Evolutionary conservation across 1,284 basidiomycete species (phyloP), one percentile per base, ranked within the genome.

Genomic region (Tylopilus orsonianus): DNA sequence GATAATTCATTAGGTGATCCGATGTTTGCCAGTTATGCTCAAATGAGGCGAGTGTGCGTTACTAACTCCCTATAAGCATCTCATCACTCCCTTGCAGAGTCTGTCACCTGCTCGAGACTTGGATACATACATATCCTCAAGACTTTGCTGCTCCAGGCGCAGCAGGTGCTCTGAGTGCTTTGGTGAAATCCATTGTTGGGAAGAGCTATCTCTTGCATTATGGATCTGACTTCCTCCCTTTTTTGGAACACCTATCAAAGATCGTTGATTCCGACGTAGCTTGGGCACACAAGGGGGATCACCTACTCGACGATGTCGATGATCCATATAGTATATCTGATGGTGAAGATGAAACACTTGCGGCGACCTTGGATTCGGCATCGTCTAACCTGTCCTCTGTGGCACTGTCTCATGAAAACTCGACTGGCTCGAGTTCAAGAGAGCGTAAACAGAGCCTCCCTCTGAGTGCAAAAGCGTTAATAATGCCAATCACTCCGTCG

Each of bases 141-240:
- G 88, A 91, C 59, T 91, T 91, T 60, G 81, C 85, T 22, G 85
- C 89, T 19, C 77, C 78, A 16, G 85, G 84, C 2, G 82, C 88
- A 8, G 72, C 77, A 7, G 81, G 85, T 20, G 88, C 88, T 5
- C 73, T 91, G 24, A 75, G 73, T 27, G 87, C 88, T 14, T 72
- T 91, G 35, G 79, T 90, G 55, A 87, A 83, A 57, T 87, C 85
- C 0, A 83, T 89, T 56, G 73, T 87, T 12, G 79, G 81, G 40
- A 88, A 90, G 65, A 85, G 85, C 0, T 84, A 90, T 59, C 78
- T 90, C 18, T 74, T 90, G 22, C 86, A 90, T 62, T 91, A 91
- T 55, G 88, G 86, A 32, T 83, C 85, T 13, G 85, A 88, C 56
- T 80, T 90, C 57, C 74, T 89, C 13, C 85, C 86, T 2, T 90